Evolutionary conservation across 768 basidiomycete species (phyloP), one percentile per base, ranked within the genome.

Genomic region (Nevesoporus exiguus): DNA sequence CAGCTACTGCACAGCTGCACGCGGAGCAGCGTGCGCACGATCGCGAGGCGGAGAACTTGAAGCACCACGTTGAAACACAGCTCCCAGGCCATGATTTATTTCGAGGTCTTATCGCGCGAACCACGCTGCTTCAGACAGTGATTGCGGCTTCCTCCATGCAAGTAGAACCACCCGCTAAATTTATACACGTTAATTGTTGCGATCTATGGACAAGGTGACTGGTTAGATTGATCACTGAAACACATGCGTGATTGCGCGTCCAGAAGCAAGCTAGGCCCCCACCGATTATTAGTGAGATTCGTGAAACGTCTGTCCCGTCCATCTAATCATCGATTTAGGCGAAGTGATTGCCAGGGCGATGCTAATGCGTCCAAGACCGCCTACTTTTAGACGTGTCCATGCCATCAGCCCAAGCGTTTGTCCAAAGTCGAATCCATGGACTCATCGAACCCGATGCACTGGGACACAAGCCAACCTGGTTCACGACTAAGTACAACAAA

Each of bases 31-130:
- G n/a, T n/a, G n/a, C n/a, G n/a, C n/a, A n/a, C 51, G 29, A 46
- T 43, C 15, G n/a, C 27, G 54, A 50, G 31, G 47, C 27, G 13
- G 34, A 39, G 45, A 54, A n/a, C n/a, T n/a, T n/a, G n/a, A n/a
- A 54, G 37, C 52, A 51, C 27, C 3, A 21, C 13, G 37, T 34
- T 52, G 44, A 52, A 53, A 55, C 50, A 5, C 1, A 19, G 24
- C 43, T 48, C 40, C 36, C 53, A 39, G 47, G 29, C 25, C 5
- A n/a, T n/a, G n/a, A 9, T 14, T 34, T 14, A 34, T 34, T 30
- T 24, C n/a, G 33, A 43, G 47, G 24, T 48, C 15, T 24, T 30
- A 15, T 44, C 55, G 55, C 55, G 55, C 54, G 41, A 55, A 55
- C 40, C 34, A 21, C 3, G 31, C 41, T 40, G 21, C 31, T 7